Evolutionary conservation across 2,329 filamentous ascomycete genomes (phyloP).

Genomic region (Penicillium paneum): DNA sequence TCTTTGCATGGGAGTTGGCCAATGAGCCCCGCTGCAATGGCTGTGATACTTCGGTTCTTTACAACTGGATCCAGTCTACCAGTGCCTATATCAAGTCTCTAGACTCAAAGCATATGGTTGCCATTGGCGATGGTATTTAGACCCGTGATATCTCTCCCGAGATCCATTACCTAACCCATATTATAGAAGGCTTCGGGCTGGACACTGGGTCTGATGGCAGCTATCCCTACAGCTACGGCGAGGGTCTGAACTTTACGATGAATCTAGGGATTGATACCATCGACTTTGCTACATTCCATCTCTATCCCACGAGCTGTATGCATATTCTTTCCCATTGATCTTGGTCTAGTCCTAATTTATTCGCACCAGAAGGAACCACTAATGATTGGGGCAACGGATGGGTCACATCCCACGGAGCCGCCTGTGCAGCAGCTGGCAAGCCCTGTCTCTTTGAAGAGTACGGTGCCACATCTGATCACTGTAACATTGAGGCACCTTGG

Average conservation of each 20-base stretch:
- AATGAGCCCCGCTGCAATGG: conserved; percentile 65
- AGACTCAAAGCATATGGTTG: conserved; percentile 60
- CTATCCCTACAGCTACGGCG: conserved; percentile 52
- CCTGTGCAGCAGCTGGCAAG: conserved; percentile 39
- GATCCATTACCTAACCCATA: not conserved
- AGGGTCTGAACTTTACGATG: conserved; percentile 53
- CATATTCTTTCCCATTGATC: not conserved
- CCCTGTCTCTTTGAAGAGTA: conserved; percentile 45
- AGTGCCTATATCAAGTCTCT: conserved; percentile 63
- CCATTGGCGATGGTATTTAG: conserved; percentile 52
- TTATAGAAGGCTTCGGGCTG: conserved; percentile 55
- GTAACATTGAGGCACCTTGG: conserved; percentile 33
- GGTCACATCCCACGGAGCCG: conserved; percentile 46
- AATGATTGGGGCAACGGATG: conserved; percentile 47
- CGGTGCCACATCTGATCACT: conserved; percentile 31
- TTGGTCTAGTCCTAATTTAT: not conserved
- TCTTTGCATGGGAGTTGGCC: conserved; percentile 66
- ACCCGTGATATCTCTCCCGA: not conserved
- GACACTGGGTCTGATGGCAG: conserved; percentile 46
- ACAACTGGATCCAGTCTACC: conserved; percentile 57
- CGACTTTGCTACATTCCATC: conserved; percentile 56
- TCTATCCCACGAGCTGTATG: conserved; percentile 50
- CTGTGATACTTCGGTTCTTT: conserved; percentile 57
- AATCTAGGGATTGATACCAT: conserved; percentile 54
- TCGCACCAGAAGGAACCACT: conserved; percentile 32